These are phyloP conservation scores for Annona squamosa DNA, from an alignment of 164 flowering plant genomes.

Conservation along the genomic window DNA sequence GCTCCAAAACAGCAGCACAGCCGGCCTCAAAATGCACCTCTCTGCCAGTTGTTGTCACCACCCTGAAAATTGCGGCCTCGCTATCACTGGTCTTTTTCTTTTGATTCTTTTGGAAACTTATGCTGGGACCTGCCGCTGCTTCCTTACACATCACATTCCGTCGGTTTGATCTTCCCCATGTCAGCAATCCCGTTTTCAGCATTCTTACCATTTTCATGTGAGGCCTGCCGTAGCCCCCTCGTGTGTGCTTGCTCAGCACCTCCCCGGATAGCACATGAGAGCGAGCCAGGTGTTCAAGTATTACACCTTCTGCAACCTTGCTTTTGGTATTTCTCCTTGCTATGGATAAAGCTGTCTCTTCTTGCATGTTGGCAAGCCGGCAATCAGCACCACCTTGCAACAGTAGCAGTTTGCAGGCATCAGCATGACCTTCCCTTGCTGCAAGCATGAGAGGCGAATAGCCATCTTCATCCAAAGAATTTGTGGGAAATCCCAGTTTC, in stretches of 20 bases:
- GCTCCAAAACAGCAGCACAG: slow-evolving; percentile 42
- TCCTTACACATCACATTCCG: slow-evolving; percentile 58
- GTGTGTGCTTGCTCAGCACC: slow-evolving; percentile 21
- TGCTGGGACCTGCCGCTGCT: slow-evolving; percentile 48
- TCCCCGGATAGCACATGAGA: slow-evolving; percentile 45
- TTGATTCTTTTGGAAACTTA: slow-evolving; percentile 31
- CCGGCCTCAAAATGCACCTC: slow-evolving; percentile 68
- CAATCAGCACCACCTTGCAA: slow-evolving; percentile 43
- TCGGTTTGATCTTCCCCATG: slow-evolving; percentile 55
- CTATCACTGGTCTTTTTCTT: slow-evolving; percentile 25
- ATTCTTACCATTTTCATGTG: slow-evolving; percentile 42
- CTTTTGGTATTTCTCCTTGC: slow-evolving; percentile 26
- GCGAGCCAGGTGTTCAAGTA: slow-evolving; percentile 49
- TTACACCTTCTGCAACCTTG: slow-evolving; percentile 34
- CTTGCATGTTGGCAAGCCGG: slow-evolving; percentile 30
- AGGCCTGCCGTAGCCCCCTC: slow-evolving; percentile 17
- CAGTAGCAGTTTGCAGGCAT: slow-evolving; percentile 38
- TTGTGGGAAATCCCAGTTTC: slow-evolving; percentile 50
- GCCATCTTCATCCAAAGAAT: slow-evolving; percentile 45
- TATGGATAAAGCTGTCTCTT: slow-evolving; percentile 54
- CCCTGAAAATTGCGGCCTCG: slow-evolving; percentile 44
- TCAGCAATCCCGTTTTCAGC: slow-evolving; percentile 39
- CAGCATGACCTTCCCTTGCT: slow-evolving; percentile 54
- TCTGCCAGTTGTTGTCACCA: slow-evolving; percentile 46
- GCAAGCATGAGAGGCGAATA: slow-evolving; percentile 74